Evolutionary conservation across 441 rosid genomes (phyloP), one percentile per base, ranked within the genome.

Genomic region (Erodium moschatum): DNA sequence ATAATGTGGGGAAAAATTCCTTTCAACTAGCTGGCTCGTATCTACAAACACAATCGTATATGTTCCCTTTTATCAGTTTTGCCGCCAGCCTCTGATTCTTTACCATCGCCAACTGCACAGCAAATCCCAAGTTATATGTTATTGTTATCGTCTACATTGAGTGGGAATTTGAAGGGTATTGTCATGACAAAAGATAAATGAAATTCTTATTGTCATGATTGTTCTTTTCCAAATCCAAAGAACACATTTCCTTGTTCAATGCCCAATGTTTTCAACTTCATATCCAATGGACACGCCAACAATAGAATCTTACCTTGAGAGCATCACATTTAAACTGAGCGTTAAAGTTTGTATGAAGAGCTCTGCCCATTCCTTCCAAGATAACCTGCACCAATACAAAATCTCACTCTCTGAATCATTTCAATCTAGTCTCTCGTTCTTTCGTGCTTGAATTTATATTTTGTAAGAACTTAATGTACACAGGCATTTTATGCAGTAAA

Each of bases 311-410:
- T 86, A 87, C 98, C 97, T 94, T 95, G 60, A 95, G 79, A 56
- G 89, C 96, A 63, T 95, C 99, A 66, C 99, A 87, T 76, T 86
- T 82, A 74, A 95, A 91, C 66, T 50, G 84, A 58, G 97, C 95
- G 66, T 85, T 85, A 79, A 87, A 87, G 76, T 95, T 91, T 67
- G 97, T 95, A 48, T 91, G 99, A 48, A 95, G 92, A 76, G 97
- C 69, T 83, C 99, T 89, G 67, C 99, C 99, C 99, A 95, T 95
- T 31, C 99, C 99, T 81, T 95, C 97, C 84, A 95, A 83, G 70
- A 95, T 72, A 80, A 91, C 85, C 99, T 95, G 84, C 77, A 77
- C 3, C 20, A 20, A 58, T 2, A 58, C 27, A 58, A 19, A 58
- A 7, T 19, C 8, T 18, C 63, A 58, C 63, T 19, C 5, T 19